Evolutionary conservation across 768 basidiomycete species (phyloP).

Genomic region (Boletus edulis): DNA sequence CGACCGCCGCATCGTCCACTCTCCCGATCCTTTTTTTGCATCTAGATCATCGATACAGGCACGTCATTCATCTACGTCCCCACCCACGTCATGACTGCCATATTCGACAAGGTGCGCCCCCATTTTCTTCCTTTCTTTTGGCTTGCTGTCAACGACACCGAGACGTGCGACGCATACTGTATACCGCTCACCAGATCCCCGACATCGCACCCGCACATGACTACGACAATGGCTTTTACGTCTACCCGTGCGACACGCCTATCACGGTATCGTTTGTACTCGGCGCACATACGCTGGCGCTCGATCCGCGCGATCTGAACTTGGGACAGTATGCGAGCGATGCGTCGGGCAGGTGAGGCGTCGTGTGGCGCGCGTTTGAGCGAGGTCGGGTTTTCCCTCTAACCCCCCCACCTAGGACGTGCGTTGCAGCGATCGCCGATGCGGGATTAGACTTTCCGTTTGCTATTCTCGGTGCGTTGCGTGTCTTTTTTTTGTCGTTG

Average conservation of each 20-base stretch:
- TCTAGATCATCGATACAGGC: conserved; percentile 65
- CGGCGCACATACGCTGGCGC: conserved; percentile 37
- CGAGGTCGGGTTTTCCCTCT: not conserved
- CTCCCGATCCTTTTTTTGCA: not conserved
- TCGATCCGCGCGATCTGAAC: conserved; percentile 54
- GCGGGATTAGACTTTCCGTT: conserved; percentile 18
- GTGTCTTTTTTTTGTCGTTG: not conserved
- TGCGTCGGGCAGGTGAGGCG: conserved; percentile 27
- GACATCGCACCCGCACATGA: conserved; percentile 39
- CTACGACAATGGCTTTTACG: conserved; percentile 51
- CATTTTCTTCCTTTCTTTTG: not conserved
- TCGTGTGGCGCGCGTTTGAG: not conserved
- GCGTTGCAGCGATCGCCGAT: conserved; percentile 55
- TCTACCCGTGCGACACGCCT: conserved; percentile 47
- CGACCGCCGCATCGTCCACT: not conserved
- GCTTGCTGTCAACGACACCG: not conserved
- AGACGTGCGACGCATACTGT: not conserved
- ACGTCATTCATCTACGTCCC: conserved; percentile 66
- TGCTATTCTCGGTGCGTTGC: conserved; percentile 19
- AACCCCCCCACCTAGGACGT: conserved; percentile 35
- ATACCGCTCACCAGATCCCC: conserved; percentile 43
- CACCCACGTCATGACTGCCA: conserved; percentile 34
- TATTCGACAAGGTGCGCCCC: conserved; percentile 45
- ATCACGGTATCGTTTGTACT: conserved; percentile 44
- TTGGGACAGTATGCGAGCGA: conserved; percentile 40